phyloP scores from a whole-genome alignment of 2,329 filamentous ascomycete genomes.

The Venturia nashicola region DNA sequence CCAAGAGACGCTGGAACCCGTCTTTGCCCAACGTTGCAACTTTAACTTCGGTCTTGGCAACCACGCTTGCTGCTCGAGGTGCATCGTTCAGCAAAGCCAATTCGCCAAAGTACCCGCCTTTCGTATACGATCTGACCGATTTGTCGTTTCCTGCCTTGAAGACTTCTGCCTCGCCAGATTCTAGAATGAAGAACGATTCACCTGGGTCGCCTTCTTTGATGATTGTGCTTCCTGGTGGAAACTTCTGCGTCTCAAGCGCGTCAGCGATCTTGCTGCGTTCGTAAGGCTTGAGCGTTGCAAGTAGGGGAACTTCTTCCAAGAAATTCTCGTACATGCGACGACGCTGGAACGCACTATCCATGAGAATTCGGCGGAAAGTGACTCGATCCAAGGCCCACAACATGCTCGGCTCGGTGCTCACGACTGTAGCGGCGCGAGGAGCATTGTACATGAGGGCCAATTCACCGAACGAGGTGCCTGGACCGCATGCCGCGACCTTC shows the following conservation, averaged over 20 bases:
- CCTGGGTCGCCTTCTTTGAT: conserved; percentile 88
- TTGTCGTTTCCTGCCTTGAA: conserved; percentile 56
- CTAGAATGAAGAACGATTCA: conserved; percentile 82
- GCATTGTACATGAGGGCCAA: conserved; percentile 98
- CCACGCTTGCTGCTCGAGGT: conserved; percentile 78
- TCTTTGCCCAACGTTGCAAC: conserved; percentile 86
- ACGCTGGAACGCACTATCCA: conserved; percentile 95
- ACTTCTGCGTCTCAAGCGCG: conserved; percentile 84
- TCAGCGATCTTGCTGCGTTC: conserved; percentile 97
- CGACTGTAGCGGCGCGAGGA: conserved; percentile 84
- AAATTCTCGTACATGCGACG: conserved; percentile 96
- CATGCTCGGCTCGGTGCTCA: conserved; percentile 70
- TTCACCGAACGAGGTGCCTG: conserved; percentile 91
- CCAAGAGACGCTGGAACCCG: conserved; percentile 85
- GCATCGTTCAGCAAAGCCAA: conserved; percentile 87
- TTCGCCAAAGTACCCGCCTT: conserved; percentile 96
- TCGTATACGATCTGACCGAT: conserved; percentile 68
- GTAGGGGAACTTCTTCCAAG: conserved; percentile 81
- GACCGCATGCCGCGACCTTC: conserved; percentile 69
- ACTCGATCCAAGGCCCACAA: conserved; percentile 92
- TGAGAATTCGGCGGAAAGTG: conserved; percentile 93
- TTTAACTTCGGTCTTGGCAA: conserved; percentile 78
- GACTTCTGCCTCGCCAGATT: conserved; percentile 75
- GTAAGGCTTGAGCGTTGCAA: conserved; percentile 74
- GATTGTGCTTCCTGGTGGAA: conserved; percentile 64